A percentile compares a stretch with the other conserved stretches of the same genome.
Conservation (phyloP, 2,329 filamentous ascomycete species). For the Trichophyton simii region DNA sequence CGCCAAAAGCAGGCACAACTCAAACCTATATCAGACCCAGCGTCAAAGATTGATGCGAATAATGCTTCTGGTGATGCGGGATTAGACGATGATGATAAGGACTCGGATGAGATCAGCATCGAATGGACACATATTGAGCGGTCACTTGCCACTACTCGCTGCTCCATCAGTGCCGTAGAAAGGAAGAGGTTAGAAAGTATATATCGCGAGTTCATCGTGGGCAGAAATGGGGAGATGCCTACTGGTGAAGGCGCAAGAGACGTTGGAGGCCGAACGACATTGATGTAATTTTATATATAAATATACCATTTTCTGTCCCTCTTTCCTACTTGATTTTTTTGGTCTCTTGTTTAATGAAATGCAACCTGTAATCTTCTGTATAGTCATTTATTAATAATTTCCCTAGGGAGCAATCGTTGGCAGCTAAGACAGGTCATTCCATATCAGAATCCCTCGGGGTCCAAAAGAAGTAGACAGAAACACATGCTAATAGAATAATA, state of each 20-base stretch:
- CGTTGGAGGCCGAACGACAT: constrained; percentile 78
- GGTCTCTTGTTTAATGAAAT: too few relatives aligned
- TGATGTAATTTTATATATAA: constrained; percentile 53
- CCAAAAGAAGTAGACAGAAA: too few relatives aligned
- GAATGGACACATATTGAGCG: constrained; percentile 71
- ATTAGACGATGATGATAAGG: constrained; percentile 18
- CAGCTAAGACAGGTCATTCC: too few relatives aligned
- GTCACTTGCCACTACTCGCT: constrained; percentile 62
- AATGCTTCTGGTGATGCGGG: constrained; percentile 15
- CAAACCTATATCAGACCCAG: constrained; percentile 11
- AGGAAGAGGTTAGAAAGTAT: constrained; percentile 61
- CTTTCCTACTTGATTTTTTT: neutral
- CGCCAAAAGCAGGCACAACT: constrained; percentile 45
- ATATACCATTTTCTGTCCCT: neutral
- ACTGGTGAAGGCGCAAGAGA: constrained; percentile 85
- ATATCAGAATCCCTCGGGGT: too few relatives aligned
- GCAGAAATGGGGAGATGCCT: constrained; percentile 87
- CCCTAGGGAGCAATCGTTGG: too few relatives aligned
- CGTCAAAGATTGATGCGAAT: constrained; percentile 10
- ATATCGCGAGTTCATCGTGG: constrained; percentile 85
- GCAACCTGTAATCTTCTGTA: too few relatives aligned
- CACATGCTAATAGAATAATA: neutral
- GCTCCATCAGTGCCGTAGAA: constrained; percentile 73
- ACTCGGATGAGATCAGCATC: constrained; percentile 58
- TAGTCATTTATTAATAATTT: too few relatives aligned